A percentile compares a stretch with the other conserved stretches of the same genome.
Conservation (phyloP, 1,139 yeast genomes). For the Kodamaea anthophila region DNA sequence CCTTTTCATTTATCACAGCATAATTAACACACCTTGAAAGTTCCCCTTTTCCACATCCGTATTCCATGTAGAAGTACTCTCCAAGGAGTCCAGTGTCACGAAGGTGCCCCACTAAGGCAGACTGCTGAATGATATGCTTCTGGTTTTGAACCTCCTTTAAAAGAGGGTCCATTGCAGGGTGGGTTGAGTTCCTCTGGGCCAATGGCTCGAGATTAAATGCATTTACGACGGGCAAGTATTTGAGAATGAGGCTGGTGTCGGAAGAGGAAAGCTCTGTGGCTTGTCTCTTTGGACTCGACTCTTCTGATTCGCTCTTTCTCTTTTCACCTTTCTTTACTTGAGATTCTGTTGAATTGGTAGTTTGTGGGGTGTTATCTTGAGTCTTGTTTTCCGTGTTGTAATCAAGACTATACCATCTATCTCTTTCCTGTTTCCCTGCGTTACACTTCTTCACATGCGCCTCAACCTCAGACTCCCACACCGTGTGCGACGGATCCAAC, state of each 20-base stretch:
- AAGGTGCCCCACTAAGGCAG: slow-evolving; percentile 72
- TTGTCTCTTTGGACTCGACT: too few species aligned
- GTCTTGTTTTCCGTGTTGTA: slow-evolving; percentile 20
- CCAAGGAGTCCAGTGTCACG: slow-evolving; percentile 36
- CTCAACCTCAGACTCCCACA: slow-evolving; percentile 54
- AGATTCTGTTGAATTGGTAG: too few species aligned
- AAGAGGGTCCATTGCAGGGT: slow-evolving; percentile 30
- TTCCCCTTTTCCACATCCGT: slow-evolving; percentile 91
- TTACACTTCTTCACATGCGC: slow-evolving; percentile 62
- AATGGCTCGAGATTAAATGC: slow-evolving; percentile 13
- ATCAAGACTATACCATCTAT: slow-evolving; percentile 40
- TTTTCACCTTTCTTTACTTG: too few species aligned
- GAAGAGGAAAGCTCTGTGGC: background rate
- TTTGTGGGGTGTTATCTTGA: too few species aligned
- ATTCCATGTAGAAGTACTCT: slow-evolving; percentile 53
- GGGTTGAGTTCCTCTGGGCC: slow-evolving; percentile 14
- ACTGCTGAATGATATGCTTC: slow-evolving; percentile 80
- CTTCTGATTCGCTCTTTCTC: background rate
- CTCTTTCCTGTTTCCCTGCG: slow-evolving; percentile 27
- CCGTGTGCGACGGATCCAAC: slow-evolving; percentile 65
- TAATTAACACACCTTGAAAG: slow-evolving; percentile 61
- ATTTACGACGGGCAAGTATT: slow-evolving; percentile 19
- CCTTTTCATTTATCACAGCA: slow-evolving; percentile 27
- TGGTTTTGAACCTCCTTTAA: slow-evolving; percentile 46
- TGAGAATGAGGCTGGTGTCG: slow-evolving; percentile 10